Evolutionary conservation across 352 stramenopile species (phyloP), one percentile per base, ranked within the genome.

Genomic region (Phytophthora foliorum): DNA sequence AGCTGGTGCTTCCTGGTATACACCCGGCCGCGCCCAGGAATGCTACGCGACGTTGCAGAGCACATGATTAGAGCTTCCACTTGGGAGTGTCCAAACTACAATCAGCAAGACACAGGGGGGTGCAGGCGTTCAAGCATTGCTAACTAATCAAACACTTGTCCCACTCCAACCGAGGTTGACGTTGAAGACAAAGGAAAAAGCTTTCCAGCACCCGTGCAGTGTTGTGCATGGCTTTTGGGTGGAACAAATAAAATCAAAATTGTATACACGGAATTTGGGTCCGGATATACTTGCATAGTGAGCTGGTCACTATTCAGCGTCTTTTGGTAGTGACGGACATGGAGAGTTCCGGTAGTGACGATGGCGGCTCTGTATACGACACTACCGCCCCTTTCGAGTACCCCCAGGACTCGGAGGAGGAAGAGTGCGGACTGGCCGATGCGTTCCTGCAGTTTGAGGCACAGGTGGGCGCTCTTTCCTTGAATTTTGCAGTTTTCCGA

Each of bases 371-470:
- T 34, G 63, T 62, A 53, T 49, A 49, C 21, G 57, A 67, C 11
- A 34, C 72, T 32, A 1, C 19, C 11, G 22, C 27, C 25, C 22
- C 6, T 22, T 55, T 56, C 6, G 34, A 46, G 6, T 62, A 56
- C n/a, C 8, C 13, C 1, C 19, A 51, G 53, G 29, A 44, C 55
- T 66, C 57, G 22, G 68, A 68, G 9, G 72, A 69, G 19, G 63
- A 63, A 46, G 72, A 41, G 17, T 70, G 56, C 21, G 65, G 63
- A 11, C 42, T 90, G 38, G 68, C 84, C 8, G 75, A 87, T 29
- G 75, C 80, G 9, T 90, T 90, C 52, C 70, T 76, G 59, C 72
- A 77, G 59, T 90, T 90, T 69, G 78, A 82, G 59, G 64, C 73
- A n/a, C 69, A 71, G 56, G 82, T 88, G 25, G 29, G 41, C 17